These are phyloP conservation scores for Pisolithus microcarpus DNA, from an alignment of 768 basidiomycete species.

Conservation along the genomic window DNA sequence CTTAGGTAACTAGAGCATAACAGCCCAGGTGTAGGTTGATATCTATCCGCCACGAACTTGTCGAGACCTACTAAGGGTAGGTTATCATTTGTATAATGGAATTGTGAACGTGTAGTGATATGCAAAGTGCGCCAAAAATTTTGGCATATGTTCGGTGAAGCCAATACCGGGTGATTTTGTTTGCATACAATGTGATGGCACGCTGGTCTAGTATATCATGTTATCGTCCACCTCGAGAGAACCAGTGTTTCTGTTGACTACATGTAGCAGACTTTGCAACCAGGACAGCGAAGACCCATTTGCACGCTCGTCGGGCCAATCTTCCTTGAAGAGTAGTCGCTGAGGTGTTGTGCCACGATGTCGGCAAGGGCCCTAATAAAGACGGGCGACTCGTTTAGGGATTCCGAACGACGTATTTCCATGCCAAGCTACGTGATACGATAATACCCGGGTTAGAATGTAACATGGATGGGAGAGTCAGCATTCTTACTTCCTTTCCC, in stretches of 20 bases:
- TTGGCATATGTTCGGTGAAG: too few relatives aligned
- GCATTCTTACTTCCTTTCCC: constrained; percentile 69
- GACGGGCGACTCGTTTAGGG: constrained; percentile 91
- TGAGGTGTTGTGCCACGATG: constrained; percentile 75
- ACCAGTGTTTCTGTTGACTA: constrained; percentile 82
- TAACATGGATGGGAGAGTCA: constrained; percentile 1
- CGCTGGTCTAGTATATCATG: too few relatives aligned
- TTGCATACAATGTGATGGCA: too few relatives aligned
- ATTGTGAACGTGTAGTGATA: too few relatives aligned
- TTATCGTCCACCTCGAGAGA: constrained; percentile 63
- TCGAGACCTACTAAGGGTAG: too few relatives aligned
- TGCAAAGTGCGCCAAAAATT: too few relatives aligned
- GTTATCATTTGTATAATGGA: too few relatives aligned
- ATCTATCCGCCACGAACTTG: too few relatives aligned
- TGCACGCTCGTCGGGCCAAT: constrained; percentile 66
- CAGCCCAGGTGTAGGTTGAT: too few relatives aligned
- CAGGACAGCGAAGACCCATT: constrained; percentile 84
- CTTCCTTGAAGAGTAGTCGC: constrained; percentile 49
- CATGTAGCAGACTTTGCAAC: constrained; percentile 89
- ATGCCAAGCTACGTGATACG: constrained; percentile 66
- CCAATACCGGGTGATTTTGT: too few relatives aligned
- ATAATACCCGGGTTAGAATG: not conserved
- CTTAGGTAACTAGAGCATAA: not conserved
- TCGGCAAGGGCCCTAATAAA: constrained; percentile 95
- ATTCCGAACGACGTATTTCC: constrained; percentile 81